These are phyloP conservation scores for Candida maris DNA, from an alignment of 805 yeast genomes.

Conservation along the genomic window DNA sequence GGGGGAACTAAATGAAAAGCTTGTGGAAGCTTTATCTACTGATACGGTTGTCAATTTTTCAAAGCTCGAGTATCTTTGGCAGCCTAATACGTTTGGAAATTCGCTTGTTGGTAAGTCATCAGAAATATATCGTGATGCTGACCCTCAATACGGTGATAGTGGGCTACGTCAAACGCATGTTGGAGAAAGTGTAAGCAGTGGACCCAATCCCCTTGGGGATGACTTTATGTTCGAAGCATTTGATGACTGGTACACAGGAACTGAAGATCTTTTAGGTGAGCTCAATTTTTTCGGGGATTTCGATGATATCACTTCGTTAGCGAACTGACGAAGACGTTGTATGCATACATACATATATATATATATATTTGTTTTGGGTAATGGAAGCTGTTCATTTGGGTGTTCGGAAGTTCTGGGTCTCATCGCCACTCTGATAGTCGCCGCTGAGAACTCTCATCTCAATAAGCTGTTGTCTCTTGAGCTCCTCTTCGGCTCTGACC, in stretches of 20 bases:
- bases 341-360: not conserved
- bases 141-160: too few relatives aligned
- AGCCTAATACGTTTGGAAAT: not conserved
- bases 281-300: not conserved
- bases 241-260: not conserved
- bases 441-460: slow-evolving; percentile 34
- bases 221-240: not conserved
- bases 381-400: slow-evolving; percentile 1
- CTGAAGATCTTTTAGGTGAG: not conserved
- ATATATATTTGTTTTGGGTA: too few relatives aligned
- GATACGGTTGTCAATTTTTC: not conserved
- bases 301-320: not conserved
- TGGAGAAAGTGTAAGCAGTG: too few relatives aligned
- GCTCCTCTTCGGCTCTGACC: slow-evolving; percentile 30
- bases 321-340: not conserved
- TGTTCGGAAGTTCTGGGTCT: slow-evolving; percentile 12
- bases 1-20: not conserved
- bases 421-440: slow-evolving; percentile 29
- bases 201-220: not conserved
- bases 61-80: not conserved
- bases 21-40: not conserved
- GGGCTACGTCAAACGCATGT: too few relatives aligned
- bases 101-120: too few relatives aligned
- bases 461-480: slow-evolving; percentile 29
- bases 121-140: too few relatives aligned